Evolutionary conservation across 169 alveolate species (phyloP).

Genomic region (Miamiensis avidus): DNA sequence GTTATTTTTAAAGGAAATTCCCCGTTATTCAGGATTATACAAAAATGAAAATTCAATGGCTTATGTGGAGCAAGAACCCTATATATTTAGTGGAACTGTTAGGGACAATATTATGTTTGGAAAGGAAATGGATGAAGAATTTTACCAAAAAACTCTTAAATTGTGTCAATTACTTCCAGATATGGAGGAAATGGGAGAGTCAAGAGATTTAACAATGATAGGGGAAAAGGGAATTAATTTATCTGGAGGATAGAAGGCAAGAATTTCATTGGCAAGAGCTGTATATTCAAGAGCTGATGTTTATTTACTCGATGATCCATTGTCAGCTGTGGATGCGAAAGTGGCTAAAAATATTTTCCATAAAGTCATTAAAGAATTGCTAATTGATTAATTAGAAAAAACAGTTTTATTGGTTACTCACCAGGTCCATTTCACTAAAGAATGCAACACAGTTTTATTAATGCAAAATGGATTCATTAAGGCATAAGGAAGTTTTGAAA

Average conservation of each 20-base stretch:
- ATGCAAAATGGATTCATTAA: constrained; percentile 30
- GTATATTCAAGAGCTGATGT: constrained; percentile 74
- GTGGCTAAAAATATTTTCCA: constrained; percentile 31
- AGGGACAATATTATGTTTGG: constrained; percentile 66
- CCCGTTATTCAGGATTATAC: background rate
- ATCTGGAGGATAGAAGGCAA: constrained; percentile 85
- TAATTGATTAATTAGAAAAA: background rate
- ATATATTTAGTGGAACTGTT: constrained; percentile 59
- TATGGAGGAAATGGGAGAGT: background rate
- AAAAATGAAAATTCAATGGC: background rate
- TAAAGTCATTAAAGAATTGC: constrained; percentile 6
- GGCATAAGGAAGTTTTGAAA: constrained; percentile 29
- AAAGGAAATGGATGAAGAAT: constrained; percentile 17
- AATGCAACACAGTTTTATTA: constrained; percentile 25
- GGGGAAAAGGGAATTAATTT: constrained; percentile 52
- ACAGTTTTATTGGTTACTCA: constrained; percentile 45
- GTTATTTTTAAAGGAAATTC: background rate
- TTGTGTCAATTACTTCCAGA: constrained; percentile 28
- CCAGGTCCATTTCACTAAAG: constrained; percentile 26
- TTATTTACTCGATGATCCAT: constrained; percentile 78
- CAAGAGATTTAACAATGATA: constrained; percentile 38
- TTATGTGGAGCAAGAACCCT: constrained; percentile 65
- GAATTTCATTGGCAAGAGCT: constrained; percentile 85
- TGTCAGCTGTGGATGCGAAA: constrained; percentile 79
- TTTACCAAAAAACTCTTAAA: constrained; percentile 25